These are phyloP conservation scores for Camellia sinensis DNA, from an alignment of 148 eudicot genomes.

Conservation along the genomic window DNA sequence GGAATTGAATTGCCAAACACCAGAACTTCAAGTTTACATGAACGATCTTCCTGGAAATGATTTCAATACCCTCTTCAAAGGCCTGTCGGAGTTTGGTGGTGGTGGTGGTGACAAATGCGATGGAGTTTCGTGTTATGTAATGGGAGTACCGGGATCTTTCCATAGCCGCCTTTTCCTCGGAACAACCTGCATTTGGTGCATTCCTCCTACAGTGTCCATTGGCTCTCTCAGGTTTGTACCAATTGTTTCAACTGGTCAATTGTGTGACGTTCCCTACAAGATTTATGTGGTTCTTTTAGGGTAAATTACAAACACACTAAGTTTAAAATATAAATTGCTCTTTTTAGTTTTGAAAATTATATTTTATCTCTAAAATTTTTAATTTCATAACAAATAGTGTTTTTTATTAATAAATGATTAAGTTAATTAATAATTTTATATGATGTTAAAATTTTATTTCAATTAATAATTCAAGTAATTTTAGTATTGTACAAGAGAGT, in stretches of 20 bases:
- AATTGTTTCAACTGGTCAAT: neutral
- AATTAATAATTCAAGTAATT: too few relatives aligned
- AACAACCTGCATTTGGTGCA: conserved; percentile 32
- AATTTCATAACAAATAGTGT: too few relatives aligned
- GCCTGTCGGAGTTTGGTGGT: conserved; percentile 1
- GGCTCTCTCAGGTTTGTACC: conserved; percentile 41
- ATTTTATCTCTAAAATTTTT: too few relatives aligned
- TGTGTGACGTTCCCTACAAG: too few relatives aligned
- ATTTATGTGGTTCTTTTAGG: too few relatives aligned
- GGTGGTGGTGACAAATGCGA: neutral
- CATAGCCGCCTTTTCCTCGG: conserved; percentile 30
- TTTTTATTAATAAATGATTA: too few relatives aligned
- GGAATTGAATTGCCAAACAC: conserved; percentile 19
- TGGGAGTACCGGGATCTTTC: conserved; percentile 45
- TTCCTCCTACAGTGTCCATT: conserved; percentile 39
- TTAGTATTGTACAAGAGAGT: too few relatives aligned
- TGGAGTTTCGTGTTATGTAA: conserved; percentile 17
- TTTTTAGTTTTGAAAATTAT: too few relatives aligned
- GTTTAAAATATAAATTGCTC: too few relatives aligned
- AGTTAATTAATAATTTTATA: too few relatives aligned
- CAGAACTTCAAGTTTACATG: conserved; percentile 25
- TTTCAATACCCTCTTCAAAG: conserved; percentile 35
- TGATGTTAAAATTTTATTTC: too few relatives aligned
- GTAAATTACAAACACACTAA: too few relatives aligned
- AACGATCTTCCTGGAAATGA: conserved; percentile 58